Evolutionary conservation across 1,139 yeast genomes (phyloP), one percentile per base, ranked within the genome.

Genomic region (Williopsis jadinii): DNA sequence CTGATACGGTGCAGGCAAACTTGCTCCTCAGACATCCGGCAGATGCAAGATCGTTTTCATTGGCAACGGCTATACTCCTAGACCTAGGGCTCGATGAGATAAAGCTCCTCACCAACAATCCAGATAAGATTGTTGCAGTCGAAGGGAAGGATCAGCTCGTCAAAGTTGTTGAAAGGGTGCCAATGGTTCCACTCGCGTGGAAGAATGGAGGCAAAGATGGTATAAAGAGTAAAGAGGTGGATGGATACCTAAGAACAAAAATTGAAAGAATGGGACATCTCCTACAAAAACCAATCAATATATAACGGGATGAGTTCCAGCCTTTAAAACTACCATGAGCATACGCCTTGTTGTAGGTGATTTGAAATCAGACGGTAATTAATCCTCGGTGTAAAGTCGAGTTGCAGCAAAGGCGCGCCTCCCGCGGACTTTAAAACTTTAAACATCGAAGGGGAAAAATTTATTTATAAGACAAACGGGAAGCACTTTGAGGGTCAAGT

Each of bases 151-250:
- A 85, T 55, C 68, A 80, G 43, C 71, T 75, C 45, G 79, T 87
- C 34, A 72, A 70, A 49, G 96, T 87, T 32, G 73, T 75, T 32
- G 92, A 88, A 61, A 75, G 98, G 50, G 90, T 90, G 3, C 95
- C 98, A 28, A 94, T 94, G 99, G 76, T 92, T 4, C 98, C 98
- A 11, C 71, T 90, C 44, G 90, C 95, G 9, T 94, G 98, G 98
- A 75, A 67, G 54, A 68, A 71, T 41, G 67, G 68, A 11, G 65
- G 62, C 27, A 41, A 55, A 33, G 52, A 51, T 12, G 97, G 97
- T 4, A 84, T 92, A 47, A 73, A 80, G 50, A 79, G 92, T 32
- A 74, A 73, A 49, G 99, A 94, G 62, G 84, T 92, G 28, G 95
- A 92, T 54, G 95, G 95, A 3, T 94, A 94, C 58, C 68, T 94